phyloP scores from a whole-genome alignment of 2,329 filamentous ascomycete genomes.

The Cladosporium phlei region DNA sequence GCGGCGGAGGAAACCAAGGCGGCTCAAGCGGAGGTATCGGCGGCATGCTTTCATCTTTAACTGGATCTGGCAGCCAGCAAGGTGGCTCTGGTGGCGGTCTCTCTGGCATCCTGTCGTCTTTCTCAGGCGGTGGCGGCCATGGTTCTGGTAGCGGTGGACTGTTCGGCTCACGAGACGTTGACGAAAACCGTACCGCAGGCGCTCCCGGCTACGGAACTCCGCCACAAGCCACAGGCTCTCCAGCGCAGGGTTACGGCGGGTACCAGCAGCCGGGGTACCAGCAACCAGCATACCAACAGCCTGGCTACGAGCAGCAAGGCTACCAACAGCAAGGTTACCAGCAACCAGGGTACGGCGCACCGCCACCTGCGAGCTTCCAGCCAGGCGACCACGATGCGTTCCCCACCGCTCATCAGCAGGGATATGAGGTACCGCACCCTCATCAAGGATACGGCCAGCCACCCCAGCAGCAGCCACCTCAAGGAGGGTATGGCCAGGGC shows the following conservation, averaged over 20 bases:
- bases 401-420: constrained; percentile 32
- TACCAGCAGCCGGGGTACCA: constrained; percentile 11
- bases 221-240: constrained; percentile 2
- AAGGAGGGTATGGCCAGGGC: constrained; percentile 18
- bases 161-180: constrained; percentile 8
- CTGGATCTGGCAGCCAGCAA: constrained; percentile 1
- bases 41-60: constrained; percentile 6
- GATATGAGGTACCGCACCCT: constrained; percentile 29
- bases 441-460: constrained; percentile 23
- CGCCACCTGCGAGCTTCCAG: constrained; percentile 24
- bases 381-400: constrained; percentile 27
- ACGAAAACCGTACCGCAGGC: not conserved
- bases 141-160: constrained; percentile 3
- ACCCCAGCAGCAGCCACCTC: constrained; percentile 21
- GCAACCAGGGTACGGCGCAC: constrained; percentile 14
- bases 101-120: constrained; percentile 2
- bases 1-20: not conserved
- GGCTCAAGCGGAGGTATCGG: constrained; percentile 10
- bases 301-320: constrained; percentile 30
- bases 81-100: constrained; percentile 7
- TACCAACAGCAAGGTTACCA: constrained; percentile 18
- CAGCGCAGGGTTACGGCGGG: constrained; percentile 3
- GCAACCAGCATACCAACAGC: constrained; percentile 25
- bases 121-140: constrained; percentile 6
- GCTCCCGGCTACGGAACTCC: constrained; percentile 4